Base-by-base conservation (phyloP, 495 filamentous ascomycete genomes). In the Aspergillus kassunensis region DNA sequence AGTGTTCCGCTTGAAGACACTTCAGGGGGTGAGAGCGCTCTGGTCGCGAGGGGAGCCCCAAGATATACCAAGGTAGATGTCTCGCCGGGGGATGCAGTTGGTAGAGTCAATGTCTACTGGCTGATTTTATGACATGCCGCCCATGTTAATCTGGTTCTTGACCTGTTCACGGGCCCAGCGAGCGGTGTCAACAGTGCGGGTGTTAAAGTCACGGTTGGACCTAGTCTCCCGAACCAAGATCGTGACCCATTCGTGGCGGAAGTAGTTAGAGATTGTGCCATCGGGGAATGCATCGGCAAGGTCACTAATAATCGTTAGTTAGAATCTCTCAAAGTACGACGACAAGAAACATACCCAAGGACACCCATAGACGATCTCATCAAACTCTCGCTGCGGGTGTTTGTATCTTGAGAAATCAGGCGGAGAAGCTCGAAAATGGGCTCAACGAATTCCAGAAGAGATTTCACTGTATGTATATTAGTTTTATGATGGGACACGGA, bases 151-250 rank as follows among this genome's bases (percentile, higher is more conserved):
- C 68, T 98, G 93, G 56, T 89, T 85, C 79, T 96, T 96, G 64
- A 97, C 90, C 63, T 96, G 90, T 75, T 97, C 95, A 31, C 93
- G 85, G 51, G 93, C 90, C 93, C 93, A 98, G 44, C 93, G 86
- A 60, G 93, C 93, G 16, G 92, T 97, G 24, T 97, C 91, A 53
- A 90, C 84, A 6, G 93, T 97, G 44, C 91, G 88, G 15, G 75
- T 35, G 60, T 80, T 75, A 74, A 87, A 96, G 6, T 96, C 90
- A 27, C 86, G 83, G 76, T 92, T 97, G 25, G 80, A 73, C 48
- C 89, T 83, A 15, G 87, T 89, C 61, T 97, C 91, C 69, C 89
- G 89, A 54, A 96, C 89, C 75, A 98, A 82, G 13, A 74, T 66
- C 15, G 82, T 89, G 47, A 98, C 72, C 91, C 95, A 98, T 8